These are phyloP conservation scores for Endocladia muricata DNA, from an alignment of 31 red algal species.

Conservation along the genomic window DNA sequence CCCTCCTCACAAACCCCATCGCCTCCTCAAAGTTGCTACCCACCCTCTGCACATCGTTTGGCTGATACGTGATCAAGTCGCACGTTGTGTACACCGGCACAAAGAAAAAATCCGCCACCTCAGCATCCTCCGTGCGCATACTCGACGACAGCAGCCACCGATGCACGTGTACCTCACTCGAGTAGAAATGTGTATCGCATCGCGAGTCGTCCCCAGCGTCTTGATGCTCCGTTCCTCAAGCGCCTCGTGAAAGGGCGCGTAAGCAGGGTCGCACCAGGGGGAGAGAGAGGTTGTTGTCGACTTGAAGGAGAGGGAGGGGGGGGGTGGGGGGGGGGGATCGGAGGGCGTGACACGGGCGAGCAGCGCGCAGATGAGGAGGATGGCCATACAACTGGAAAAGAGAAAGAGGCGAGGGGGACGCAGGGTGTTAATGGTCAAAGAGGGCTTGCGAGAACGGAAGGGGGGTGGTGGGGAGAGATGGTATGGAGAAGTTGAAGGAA, in stretches of 20 bases:
- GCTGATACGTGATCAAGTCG: conserved; percentile 58
- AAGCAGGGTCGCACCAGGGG: conserved; percentile 1
- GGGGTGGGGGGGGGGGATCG: not conserved
- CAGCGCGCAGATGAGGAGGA: not conserved
- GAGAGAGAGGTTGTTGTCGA: conserved; percentile 23
- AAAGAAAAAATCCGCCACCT: conserved; percentile 63
- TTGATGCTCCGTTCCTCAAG: conserved; percentile 44
- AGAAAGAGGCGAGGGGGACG: not conserved
- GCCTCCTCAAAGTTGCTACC: conserved; percentile 37
- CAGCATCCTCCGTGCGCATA: conserved; percentile 39
- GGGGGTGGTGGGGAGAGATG: not conserved
- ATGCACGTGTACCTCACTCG: conserved; percentile 51
- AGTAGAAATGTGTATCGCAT: conserved; percentile 64
- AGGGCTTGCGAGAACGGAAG: too few relatives aligned
- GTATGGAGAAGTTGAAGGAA: not conserved
- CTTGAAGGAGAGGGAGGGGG: not conserved
- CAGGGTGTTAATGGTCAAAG: too few relatives aligned
- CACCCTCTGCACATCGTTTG: conserved; percentile 41
- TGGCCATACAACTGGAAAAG: not conserved
- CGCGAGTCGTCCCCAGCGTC: conserved; percentile 37
- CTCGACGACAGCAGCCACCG: conserved; percentile 32
- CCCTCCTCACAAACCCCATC: conserved; percentile 33
- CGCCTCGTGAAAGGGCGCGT: conserved; percentile 19
- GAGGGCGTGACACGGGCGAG: not conserved
- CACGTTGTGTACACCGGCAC: conserved; percentile 72